A percentile compares a stretch with the other conserved stretches of the same genome.
These are phyloP conservation scores for Phytophthora colocasiae DNA, from an alignment of 352 stramenopile species.

Conservation along the genomic window DNA sequence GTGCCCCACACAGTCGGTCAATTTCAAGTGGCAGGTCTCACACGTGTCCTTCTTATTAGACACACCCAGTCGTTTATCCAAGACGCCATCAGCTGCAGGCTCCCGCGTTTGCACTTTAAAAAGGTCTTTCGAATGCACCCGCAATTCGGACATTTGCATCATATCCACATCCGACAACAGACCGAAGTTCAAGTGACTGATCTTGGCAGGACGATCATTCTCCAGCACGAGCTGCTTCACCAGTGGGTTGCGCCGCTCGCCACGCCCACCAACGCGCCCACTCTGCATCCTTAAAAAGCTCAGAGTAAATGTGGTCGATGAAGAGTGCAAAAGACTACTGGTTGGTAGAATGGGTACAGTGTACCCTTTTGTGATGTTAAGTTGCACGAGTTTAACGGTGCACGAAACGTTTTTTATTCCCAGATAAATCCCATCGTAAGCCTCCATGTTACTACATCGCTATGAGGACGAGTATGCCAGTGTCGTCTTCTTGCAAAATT, in stretches of 20 bases:
- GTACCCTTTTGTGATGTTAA: not conserved
- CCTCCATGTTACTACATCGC: too few relatives aligned
- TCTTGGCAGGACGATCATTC: constrained; percentile 93
- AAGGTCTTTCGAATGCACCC: constrained; percentile 94
- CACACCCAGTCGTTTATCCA: constrained; percentile 98
- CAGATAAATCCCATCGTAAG: too few relatives aligned
- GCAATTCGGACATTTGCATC: constrained; percentile 95
- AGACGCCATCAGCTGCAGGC: constrained; percentile 92
- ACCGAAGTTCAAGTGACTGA: constrained; percentile 98
- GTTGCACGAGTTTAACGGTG: too few relatives aligned
- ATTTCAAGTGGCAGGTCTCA: constrained; percentile 90
- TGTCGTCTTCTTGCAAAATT: too few relatives aligned
- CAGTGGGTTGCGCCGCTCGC: constrained; percentile 84
- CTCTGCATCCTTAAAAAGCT: constrained; percentile 41
- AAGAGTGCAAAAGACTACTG: constrained; percentile 13
- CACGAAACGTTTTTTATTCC: too few relatives aligned
- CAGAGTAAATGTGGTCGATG: too few relatives aligned
- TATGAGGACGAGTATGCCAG: too few relatives aligned
- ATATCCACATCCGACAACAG: constrained; percentile 96
- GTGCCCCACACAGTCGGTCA: constrained; percentile 98
- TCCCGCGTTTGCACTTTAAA: constrained; percentile 97
- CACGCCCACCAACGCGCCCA: constrained; percentile 28
- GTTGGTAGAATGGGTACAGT: constrained; percentile 13
- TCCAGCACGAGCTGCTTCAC: constrained; percentile 91
- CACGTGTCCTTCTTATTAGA: constrained; percentile 98